phyloP scores from a whole-genome alignment of 257 asterid genomes.

The Linderniella brevidens region DNA sequence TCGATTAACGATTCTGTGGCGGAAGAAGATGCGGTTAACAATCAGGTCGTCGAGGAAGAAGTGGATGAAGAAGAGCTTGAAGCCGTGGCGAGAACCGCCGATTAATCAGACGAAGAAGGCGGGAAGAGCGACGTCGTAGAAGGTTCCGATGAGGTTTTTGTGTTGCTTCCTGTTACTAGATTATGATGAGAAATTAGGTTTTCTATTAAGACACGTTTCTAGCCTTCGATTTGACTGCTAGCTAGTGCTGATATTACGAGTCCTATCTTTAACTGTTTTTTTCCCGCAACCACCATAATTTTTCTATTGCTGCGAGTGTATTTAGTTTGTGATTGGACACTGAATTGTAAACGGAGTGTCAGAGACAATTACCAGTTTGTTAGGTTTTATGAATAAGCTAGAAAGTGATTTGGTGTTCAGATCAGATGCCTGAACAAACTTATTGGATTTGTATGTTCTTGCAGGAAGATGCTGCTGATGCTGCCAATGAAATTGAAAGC shows the following conservation, averaged over 20 bases:
- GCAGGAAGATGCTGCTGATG: constrained; percentile 30
- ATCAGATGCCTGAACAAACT: neutral
- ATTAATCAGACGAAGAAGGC: constrained; percentile 28
- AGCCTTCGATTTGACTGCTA: neutral
- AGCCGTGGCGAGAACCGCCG: constrained; percentile 46
- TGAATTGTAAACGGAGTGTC: too few relatives aligned
- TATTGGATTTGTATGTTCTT: neutral
- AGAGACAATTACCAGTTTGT: neutral
- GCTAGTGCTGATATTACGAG: neutral
- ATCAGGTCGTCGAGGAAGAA: constrained; percentile 36
- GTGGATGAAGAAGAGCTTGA: constrained; percentile 69
- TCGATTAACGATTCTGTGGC: constrained; percentile 29
- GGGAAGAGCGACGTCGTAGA: constrained; percentile 19
- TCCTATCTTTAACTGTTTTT: too few relatives aligned
- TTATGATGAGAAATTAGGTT: constrained; percentile 9
- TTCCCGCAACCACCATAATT: too few relatives aligned
- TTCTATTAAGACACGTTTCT: neutral
- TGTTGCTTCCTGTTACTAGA: neutral
- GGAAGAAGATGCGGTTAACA: constrained; percentile 32
- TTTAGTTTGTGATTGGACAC: too few relatives aligned
- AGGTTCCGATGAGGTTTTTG: constrained; percentile 45
- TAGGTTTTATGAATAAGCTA: too few relatives aligned
- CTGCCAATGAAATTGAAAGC: constrained; percentile 43
- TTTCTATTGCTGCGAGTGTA: too few relatives aligned
- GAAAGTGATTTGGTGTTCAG: constrained; percentile 3